Base-by-base conservation (phyloP, 2,329 filamentous ascomycete genomes). In the Beauveria sp. region DNA sequence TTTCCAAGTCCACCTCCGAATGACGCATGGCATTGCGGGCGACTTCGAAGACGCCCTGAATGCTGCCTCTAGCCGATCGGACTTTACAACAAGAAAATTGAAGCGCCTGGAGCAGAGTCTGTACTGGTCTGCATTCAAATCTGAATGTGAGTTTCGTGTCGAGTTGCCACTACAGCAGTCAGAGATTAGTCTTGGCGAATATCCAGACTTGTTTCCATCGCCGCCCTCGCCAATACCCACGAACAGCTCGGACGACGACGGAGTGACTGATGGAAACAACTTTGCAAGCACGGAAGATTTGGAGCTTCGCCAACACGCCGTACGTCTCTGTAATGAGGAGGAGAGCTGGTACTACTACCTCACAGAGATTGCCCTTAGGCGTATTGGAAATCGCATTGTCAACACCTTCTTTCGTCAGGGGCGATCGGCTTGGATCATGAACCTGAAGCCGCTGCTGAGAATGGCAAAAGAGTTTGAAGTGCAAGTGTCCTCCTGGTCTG, bases 281-380 rank as follows among this genome's bases (percentile, higher is more conserved):
- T 55, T 20, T 10, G 51, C 59, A 3, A 60, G 40, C 34, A 55
- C 58, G 14, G 65, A 67, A 61, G 60, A 63, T 14, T 22, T 64
- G 16, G 66, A 67, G 40, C 61, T 67, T 20, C 52, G 66, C 20
- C 62, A 57, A 28, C 66, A 67, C 26, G 62, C 66, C 4, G 62
- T 61, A 14, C 63, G 67, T 12, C 65, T 65, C 26, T 66, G 63
- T 40, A 65, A 69, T 40, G 68, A 75, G 64, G 69, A 75, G 51
- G 67, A 74, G 57, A 74, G 72, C 60, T 78, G 76, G 76, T 77
- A 75, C 65, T 77, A 77, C 64, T 79, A 78, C 58, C 69, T 77
- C 7, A 75, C 76, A 1, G 76, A 79, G 60, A 74, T 78, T 51
- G 74, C 77, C 0, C 68, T 75, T 5, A 67, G 76, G 2, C 71